Evolutionary conservation across 805 yeast species (phyloP), one percentile per base, ranked within the genome.

Genomic region (Wickerhamiella australiensis): DNA sequence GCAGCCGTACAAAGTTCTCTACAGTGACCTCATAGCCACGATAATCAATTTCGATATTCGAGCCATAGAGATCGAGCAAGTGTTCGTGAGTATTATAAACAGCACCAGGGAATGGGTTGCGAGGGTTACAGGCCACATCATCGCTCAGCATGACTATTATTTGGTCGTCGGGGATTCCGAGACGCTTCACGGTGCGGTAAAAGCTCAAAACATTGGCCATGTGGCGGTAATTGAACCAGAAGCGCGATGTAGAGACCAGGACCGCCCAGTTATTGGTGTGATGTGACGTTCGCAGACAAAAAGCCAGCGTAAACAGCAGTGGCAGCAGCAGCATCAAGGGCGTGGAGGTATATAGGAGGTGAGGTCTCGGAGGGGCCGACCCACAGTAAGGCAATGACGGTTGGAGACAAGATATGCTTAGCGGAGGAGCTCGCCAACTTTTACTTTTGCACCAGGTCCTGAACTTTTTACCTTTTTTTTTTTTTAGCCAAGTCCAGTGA

Each of bases 1-100:
- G 68, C 51, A 92, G 68, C 54, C 98, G 72, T n/a, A 92, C 79
- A 58, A 92, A 90, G 64, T 87, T 90, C 64, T 92, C 97, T 20
- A 92, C 99, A 0, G 98, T 92, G 21, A 92, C 99, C 58, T 92
- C 98, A 62, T 92, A 92, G 0, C 99, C 99, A 54, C 96, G 71
- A 64, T 87, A 92, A 65, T 92, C 99, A 12, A 92, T 97, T 64
- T 92, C 97, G 36, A 92, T 84, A 60, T 80, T 80, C 56, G 85
- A 95, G 42, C 98, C 97, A 62, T 92, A 92, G 42, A 92, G 71
- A 63, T 92, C 99, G 42, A 92, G 73, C 9, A 82, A 92, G 60
- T 94, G 82, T 64, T 87, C 95, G 62, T 83, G 85, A 62, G 88
- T 90, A 63, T 92, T 92, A 74, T 82, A 92, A 5, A 92, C 95